Evolutionary conservation across 768 basidiomycete genomes (phyloP), one percentile per base, ranked within the genome.

Genomic region (Solioccasus polychromus): DNA sequence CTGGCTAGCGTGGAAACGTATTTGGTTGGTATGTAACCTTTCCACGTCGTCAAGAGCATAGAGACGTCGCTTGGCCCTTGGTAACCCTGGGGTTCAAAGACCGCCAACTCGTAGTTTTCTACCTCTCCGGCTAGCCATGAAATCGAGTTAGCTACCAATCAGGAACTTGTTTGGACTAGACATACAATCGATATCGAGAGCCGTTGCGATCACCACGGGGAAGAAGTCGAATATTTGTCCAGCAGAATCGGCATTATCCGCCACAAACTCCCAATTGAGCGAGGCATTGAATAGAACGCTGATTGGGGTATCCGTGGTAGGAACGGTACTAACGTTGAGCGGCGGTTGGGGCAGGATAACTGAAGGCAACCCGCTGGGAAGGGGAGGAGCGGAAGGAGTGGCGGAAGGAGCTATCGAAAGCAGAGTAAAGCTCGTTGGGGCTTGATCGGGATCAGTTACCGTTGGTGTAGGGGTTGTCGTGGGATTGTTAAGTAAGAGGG

Each of bases 151-250:
- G 47, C 17, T 19, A 29, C 25, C 8, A 29, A 17, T 44, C 19
- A 53, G 38, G 12, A 34, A 28, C 31, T 8, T 15, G 19, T 26
- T 12, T 11, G 12, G 15, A 34, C 7, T 12, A 15, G 31, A 67
- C 77, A 29, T 57, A 78, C 72, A 23, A 44, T 45, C n/a, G 17
- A 82, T 64, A 20, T 53, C 54, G 22, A 85, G 69, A 3, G 82
- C 72, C 3, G 59, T 57, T 23, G 70, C 50, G 42, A 86, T 53
- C 44, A 83, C 60, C 0, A 58, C 22, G 1, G 91, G 89, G 44
- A 85, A 68, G 57, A 74, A 85, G 11, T 77, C 79, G 58, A 97
- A 88, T 34, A 98, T 73, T 68, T 97, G 90, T 38, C 76, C 83
- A 3, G 79, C 73, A 1, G 87, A 76, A 44, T 83, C 71, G 8